Evolutionary conservation across 2,329 filamentous ascomycete genomes (phyloP).

Genomic region (Chaetomiaceae sp.): DNA sequence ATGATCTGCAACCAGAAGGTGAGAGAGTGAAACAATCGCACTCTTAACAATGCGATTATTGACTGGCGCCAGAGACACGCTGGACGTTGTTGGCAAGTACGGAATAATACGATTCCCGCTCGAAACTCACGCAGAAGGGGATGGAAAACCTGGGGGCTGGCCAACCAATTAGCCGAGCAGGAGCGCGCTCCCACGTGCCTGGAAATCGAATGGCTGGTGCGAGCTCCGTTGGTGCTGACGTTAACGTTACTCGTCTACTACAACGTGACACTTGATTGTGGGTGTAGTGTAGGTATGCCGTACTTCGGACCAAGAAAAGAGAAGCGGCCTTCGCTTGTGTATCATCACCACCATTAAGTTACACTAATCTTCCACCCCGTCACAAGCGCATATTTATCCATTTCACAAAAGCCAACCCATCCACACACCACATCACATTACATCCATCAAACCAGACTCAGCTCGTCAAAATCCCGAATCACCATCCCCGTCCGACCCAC

Average conservation of each 20-base stretch:
- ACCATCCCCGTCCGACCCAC: conserved; percentile 27
- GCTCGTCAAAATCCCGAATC: conserved; percentile 34
- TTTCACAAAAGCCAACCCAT: not conserved
- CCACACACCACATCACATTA: too few species aligned
- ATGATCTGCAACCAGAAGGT: not conserved
- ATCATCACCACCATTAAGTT: too few species aligned
- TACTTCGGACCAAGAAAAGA: too few species aligned
- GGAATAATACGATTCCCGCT: not conserved
- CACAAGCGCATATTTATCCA: too few species aligned
- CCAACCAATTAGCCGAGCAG: too few species aligned
- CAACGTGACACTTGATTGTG: too few species aligned
- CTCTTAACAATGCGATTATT: not conserved
- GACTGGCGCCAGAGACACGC: not conserved
- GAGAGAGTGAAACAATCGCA: not conserved
- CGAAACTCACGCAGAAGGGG: not conserved
- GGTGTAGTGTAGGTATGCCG: too few species aligned
- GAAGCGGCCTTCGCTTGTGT: too few species aligned
- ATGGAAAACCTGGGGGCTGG: too few species aligned
- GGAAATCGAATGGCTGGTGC: conserved; percentile 4
- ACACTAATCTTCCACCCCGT: too few species aligned
- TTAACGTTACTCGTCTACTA: too few species aligned
- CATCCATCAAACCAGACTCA: not conserved
- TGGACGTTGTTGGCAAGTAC: not conserved
- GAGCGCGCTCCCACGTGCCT: not conserved
- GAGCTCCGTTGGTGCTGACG: too few species aligned